Conservation (phyloP, 352 stramenopile genomes). For the Phytophthora parvispora region DNA sequence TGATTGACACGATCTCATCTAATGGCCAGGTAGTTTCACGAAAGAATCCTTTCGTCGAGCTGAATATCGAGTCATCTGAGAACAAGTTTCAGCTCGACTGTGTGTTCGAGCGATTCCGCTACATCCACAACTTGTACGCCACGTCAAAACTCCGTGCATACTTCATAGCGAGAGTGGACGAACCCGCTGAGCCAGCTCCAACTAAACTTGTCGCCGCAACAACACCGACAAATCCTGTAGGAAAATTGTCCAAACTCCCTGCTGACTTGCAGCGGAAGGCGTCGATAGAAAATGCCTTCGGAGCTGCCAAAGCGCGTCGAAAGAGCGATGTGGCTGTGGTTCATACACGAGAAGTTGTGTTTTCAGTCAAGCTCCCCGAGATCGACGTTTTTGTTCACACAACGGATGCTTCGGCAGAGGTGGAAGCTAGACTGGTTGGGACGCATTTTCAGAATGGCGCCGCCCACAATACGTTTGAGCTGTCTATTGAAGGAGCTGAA, state of each 20-base stretch:
- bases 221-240: constrained; percentile 15
- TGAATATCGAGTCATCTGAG: constrained; percentile 71
- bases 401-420: constrained; percentile 69
- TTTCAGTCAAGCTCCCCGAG: constrained; percentile 65
- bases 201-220: constrained; percentile 2
- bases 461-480: constrained; percentile 61
- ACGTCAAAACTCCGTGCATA: constrained; percentile 74
- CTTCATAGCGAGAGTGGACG: constrained; percentile 41
- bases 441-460: constrained; percentile 65
- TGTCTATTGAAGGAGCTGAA: constrained; percentile 66
- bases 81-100: constrained; percentile 67
- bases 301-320: constrained; percentile 8
- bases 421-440: constrained; percentile 65
- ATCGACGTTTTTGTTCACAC: constrained; percentile 75
- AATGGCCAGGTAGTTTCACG: constrained; percentile 8
- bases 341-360: constrained; percentile 44
- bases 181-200: neutral
- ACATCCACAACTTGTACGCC: constrained; percentile 79
- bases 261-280: constrained; percentile 26
- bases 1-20: constrained; percentile 20
- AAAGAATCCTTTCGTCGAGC: constrained; percentile 49
- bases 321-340: constrained; percentile 13
- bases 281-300: constrained; percentile 26
- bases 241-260: constrained; percentile 18
- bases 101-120: constrained; percentile 68